Evolutionary conservation across 2,329 filamentous ascomycete genomes (phyloP).

Genomic region (Penicillium sp.): DNA sequence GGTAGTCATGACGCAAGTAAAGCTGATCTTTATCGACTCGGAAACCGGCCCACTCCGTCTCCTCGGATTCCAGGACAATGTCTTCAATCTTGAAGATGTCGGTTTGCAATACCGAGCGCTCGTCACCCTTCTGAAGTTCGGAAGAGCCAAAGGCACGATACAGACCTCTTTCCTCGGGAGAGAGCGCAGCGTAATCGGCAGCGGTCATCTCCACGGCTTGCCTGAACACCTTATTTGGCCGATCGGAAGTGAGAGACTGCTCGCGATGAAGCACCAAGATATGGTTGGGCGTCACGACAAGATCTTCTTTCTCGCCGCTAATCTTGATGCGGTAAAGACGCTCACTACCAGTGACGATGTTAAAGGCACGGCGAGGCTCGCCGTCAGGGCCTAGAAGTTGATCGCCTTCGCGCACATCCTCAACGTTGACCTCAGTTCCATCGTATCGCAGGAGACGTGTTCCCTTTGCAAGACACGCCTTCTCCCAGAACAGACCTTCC

Average conservation of each 20-base stretch:
- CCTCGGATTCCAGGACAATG: constrained; percentile 43
- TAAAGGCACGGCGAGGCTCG: constrained; percentile 48
- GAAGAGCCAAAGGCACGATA: constrained; percentile 34
- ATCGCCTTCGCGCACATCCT: constrained; percentile 51
- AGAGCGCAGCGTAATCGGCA: constrained; percentile 43
- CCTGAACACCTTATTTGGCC: constrained; percentile 21
- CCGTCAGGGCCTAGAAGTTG: constrained; percentile 51
- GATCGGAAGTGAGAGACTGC: not conserved
- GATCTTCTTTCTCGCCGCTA: constrained; percentile 42
- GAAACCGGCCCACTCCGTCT: constrained; percentile 51
- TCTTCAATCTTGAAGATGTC: constrained; percentile 42
- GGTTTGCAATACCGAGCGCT: not conserved
- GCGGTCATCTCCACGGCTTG: constrained; percentile 48
- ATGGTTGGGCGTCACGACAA: constrained; percentile 51
- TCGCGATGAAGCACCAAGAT: constrained; percentile 47
- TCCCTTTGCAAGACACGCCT: constrained; percentile 49
- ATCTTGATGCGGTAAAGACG: constrained; percentile 51
- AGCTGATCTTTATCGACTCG: constrained; percentile 51
- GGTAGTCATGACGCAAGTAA: constrained; percentile 49
- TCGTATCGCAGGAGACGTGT: constrained; percentile 47
- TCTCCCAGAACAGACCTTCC: constrained; percentile 93
- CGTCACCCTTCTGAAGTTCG: not conserved
- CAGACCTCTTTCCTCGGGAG: constrained; percentile 34
- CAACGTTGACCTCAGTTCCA: constrained; percentile 45
- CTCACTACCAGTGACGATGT: constrained; percentile 48